Conservation (phyloP, 148 eudicot genomes). For the Vaccinium macrocarpon region DNA sequence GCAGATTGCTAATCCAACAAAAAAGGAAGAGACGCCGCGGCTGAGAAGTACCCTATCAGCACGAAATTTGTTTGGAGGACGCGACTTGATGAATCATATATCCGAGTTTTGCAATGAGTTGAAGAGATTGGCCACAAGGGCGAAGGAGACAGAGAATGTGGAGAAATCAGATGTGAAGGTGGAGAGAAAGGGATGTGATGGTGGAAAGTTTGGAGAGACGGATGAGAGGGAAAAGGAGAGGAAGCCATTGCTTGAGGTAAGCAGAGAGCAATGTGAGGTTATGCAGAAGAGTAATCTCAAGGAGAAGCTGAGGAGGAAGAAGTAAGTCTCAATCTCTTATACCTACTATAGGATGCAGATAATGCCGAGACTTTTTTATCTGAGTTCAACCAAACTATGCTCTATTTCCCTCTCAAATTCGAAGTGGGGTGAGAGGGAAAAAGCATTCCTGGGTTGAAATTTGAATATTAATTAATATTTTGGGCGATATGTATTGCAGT, state of each 20-base stretch:
- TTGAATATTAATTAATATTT: not conserved
- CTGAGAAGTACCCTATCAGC: slow-evolving; percentile 67
- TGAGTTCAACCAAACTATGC: not conserved
- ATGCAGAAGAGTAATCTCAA: slow-evolving; percentile 31
- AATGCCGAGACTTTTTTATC: not conserved
- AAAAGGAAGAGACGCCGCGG: slow-evolving; percentile 32
- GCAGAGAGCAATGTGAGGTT: slow-evolving; percentile 34
- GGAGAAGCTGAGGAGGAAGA: slow-evolving; percentile 38
- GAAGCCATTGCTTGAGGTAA: slow-evolving; percentile 57
- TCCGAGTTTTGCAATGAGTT: slow-evolving; percentile 72
- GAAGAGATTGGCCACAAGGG: slow-evolving; percentile 57
- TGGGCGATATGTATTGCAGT: not conserved
- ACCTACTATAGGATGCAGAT: not conserved
- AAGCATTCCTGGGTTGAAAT: not conserved
- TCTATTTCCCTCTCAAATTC: not conserved
- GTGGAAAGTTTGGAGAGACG: slow-evolving; percentile 16
- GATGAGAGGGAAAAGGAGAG: slow-evolving; percentile 41
- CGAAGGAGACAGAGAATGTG: slow-evolving; percentile 37
- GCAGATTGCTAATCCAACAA: slow-evolving; percentile 19
- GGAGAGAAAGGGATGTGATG: slow-evolving; percentile 7
- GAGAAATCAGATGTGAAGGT: slow-evolving; percentile 13
- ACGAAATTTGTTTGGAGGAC: slow-evolving; percentile 68
- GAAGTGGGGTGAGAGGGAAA: not conserved
- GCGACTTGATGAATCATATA: slow-evolving; percentile 60
- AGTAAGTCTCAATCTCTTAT: slow-evolving; percentile 30